Conservation (phyloP, 2,329 filamentous ascomycete species). For the Claviceps sp. region DNA sequence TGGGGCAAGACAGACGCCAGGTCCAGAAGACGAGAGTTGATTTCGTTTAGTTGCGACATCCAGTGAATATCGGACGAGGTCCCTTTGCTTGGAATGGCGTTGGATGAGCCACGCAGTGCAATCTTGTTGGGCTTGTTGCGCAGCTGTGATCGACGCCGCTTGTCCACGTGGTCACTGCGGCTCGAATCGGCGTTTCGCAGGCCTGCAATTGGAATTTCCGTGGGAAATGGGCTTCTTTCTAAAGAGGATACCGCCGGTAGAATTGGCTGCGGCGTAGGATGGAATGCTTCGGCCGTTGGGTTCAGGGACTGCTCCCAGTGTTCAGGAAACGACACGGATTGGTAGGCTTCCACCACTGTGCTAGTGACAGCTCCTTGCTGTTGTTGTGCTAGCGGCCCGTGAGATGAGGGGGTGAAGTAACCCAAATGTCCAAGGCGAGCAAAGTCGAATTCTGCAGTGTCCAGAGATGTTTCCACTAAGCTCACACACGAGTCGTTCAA, state of each 20-base stretch:
- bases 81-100: slow-evolving; percentile 11
- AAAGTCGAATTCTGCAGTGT: slow-evolving; percentile 22
- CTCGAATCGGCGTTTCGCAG: neutral
- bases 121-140: slow-evolving; percentile 20
- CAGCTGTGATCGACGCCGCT: slow-evolving; percentile 12
- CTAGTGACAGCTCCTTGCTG: slow-evolving; percentile 12
- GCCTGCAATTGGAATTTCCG: neutral
- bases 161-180: slow-evolving; percentile 7
- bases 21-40: slow-evolving; percentile 24
- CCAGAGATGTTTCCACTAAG: slow-evolving; percentile 17
- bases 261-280: neutral
- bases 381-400: slow-evolving; percentile 18
- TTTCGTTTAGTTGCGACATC: slow-evolving; percentile 26
- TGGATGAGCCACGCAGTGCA: slow-evolving; percentile 13
- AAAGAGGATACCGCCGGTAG: neutral
- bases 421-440: slow-evolving; percentile 19
- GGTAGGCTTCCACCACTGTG: slow-evolving; percentile 7
- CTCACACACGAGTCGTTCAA: slow-evolving; percentile 15
- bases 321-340: slow-evolving; percentile 11
- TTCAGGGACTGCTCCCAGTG: slow-evolving; percentile 12
- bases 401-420: slow-evolving; percentile 14
- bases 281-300: slow-evolving; percentile 6
- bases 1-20: slow-evolving; percentile 21
- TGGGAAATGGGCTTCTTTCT: neutral
- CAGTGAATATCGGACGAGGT: slow-evolving; percentile 15